phyloP scores from a whole-genome alignment of 1,284 basidiomycete genomes.

The Bondarzewia mesenterica region DNA sequence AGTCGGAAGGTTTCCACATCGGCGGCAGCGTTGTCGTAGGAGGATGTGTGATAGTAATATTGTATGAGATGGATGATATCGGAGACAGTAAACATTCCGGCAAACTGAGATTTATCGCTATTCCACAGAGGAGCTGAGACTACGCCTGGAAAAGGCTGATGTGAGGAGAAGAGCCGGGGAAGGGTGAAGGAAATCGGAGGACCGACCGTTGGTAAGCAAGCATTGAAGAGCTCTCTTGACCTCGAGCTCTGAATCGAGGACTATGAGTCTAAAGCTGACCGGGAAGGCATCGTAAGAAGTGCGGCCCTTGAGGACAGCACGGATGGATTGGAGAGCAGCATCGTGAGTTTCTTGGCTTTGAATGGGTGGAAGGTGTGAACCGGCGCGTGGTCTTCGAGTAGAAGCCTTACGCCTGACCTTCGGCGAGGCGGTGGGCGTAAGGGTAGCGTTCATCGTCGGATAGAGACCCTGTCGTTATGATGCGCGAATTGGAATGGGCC shows the following conservation, averaged over 20 bases:
- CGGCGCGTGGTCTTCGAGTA: constrained; percentile 40
- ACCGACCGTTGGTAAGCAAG: constrained; percentile 78
- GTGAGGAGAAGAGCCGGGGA: constrained; percentile 1
- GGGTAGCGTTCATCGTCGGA: background rate
- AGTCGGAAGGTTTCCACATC: constrained; percentile 95
- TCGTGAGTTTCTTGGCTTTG: constrained; percentile 59
- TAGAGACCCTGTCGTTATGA: no score
- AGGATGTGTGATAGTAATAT: constrained; percentile 85
- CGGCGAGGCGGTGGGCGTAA: constrained; percentile 28
- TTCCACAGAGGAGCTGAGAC: constrained; percentile 99
- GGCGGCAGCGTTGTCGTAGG: constrained; percentile 81
- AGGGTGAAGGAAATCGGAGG: background rate
- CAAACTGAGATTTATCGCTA: constrained; percentile 83
- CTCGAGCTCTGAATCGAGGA: constrained; percentile 90
- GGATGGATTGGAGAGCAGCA: constrained; percentile 69
- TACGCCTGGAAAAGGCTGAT: constrained; percentile 53
- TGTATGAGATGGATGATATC: constrained; percentile 97
- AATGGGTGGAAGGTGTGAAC: constrained; percentile 51
- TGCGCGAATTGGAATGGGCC: no score
- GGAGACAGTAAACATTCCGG: constrained; percentile 93
- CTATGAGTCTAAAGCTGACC: constrained; percentile 92
- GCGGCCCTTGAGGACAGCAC: constrained; percentile 77
- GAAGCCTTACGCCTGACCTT: constrained; percentile 34
- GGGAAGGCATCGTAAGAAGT: constrained; percentile 95
- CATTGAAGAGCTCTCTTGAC: constrained; percentile 91